Evolutionary conservation across 352 stramenopile species (phyloP).

Genomic region (Phytophthora sp.): DNA sequence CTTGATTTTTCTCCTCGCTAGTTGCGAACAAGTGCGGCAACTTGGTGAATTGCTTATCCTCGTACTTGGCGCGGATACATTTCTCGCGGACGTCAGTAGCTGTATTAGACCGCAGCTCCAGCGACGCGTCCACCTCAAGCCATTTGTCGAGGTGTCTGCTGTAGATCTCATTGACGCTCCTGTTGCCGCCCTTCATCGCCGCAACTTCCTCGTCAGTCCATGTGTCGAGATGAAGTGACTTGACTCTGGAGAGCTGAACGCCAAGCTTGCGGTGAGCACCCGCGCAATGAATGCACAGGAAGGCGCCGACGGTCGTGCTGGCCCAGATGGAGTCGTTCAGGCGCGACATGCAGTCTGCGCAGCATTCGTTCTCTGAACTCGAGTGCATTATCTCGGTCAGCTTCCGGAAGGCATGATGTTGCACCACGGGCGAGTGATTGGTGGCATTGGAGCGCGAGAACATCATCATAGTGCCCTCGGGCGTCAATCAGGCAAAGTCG

Average conservation of each 20-base stretch:
- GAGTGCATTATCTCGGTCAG: slow-evolving; percentile 71
- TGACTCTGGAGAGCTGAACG: slow-evolving; percentile 93
- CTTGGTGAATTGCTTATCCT: slow-evolving; percentile 68
- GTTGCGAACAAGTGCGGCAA: slow-evolving; percentile 30
- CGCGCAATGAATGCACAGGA: slow-evolving; percentile 96
- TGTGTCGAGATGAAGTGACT: slow-evolving; percentile 80
- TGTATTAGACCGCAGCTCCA: slow-evolving; percentile 47
- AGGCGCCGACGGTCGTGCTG: slow-evolving; percentile 92
- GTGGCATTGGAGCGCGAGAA: slow-evolving; percentile 38
- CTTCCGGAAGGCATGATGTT: slow-evolving; percentile 56
- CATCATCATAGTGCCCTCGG: slow-evolving; percentile 43
- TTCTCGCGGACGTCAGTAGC: slow-evolving; percentile 52
- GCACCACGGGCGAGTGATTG: slow-evolving; percentile 31
- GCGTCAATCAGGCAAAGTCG: not conserved
- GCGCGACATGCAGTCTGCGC: slow-evolving; percentile 75
- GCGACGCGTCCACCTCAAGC: slow-evolving; percentile 45
- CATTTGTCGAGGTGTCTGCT: slow-evolving; percentile 65
- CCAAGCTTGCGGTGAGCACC: slow-evolving; percentile 95
- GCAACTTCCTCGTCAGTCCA: slow-evolving; percentile 78
- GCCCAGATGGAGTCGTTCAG: slow-evolving; percentile 93
- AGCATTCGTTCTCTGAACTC: slow-evolving; percentile 67
- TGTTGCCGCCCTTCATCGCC: slow-evolving; percentile 81
- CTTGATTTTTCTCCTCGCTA: slow-evolving; percentile 56
- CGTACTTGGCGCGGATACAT: slow-evolving; percentile 76
- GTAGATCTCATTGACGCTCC: slow-evolving; percentile 62